A percentile compares a stretch with the other conserved stretches of the same genome.
phyloP scores from a whole-genome alignment of 352 stramenopile species.

The Phytophthora chlamydospora region DNA sequence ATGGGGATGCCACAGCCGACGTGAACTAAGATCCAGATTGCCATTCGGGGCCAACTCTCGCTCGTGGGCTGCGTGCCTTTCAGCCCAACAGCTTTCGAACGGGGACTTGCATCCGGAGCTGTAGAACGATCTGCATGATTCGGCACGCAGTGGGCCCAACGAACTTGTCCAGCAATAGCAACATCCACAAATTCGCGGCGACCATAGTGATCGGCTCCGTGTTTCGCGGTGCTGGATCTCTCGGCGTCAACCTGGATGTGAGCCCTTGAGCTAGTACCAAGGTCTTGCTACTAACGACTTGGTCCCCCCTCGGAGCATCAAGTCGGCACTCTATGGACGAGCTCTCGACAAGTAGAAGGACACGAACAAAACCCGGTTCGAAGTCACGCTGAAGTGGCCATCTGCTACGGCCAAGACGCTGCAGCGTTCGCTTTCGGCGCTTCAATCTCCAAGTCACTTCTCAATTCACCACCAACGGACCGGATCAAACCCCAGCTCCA shows the following conservation, averaged over 20 bases:
- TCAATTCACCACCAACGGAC: slow-evolving; percentile 22
- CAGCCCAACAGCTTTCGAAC: slow-evolving; percentile 1
- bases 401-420: background rate
- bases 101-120: slow-evolving; percentile 15
- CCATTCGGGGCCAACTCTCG: slow-evolving; percentile 11
- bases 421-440: background rate
- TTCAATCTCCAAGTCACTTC: slow-evolving; percentile 29
- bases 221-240: slow-evolving; percentile 11
- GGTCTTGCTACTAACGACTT: slow-evolving; percentile 8
- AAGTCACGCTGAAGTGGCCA: background rate
- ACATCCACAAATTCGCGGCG: slow-evolving; percentile 33
- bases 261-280: slow-evolving; percentile 20
- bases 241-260: slow-evolving; percentile 16
- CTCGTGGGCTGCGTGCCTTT: slow-evolving; percentile 1
- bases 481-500: slow-evolving; percentile 3
- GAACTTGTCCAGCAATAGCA: background rate
- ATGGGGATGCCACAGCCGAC: background rate
- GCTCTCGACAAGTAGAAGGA: background rate
- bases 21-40: slow-evolving; percentile 11
- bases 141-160: slow-evolving; percentile 3
- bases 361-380: background rate
- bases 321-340: too few species aligned
- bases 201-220: background rate
- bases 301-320: slow-evolving; percentile 2
- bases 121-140: slow-evolving; percentile 22